Evolutionary conservation across 176 grass and related monocot genomes (phyloP), one percentile per base, ranked within the genome.

Genomic region (Dactylis glomerata): DNA sequence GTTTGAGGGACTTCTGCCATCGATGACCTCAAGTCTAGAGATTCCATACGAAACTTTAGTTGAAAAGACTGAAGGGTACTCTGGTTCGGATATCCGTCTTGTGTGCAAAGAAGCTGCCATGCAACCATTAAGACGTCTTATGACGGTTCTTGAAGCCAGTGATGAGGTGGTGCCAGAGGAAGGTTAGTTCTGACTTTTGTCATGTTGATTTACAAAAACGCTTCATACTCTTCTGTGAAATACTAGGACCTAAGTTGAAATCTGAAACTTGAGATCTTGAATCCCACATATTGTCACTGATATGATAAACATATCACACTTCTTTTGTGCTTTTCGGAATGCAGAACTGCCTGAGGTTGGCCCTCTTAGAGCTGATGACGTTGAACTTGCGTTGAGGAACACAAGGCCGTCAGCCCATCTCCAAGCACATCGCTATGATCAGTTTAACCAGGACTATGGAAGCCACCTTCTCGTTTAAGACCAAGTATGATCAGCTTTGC

Each of bases 51-150:
- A 96, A 64, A 56, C 74, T 87, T 59, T 98, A 37, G 86, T 99
- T 55, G 89, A 93, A 47, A 96, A 78, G 61, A 95, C 89, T 57
- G 91, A 96, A 93, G 91, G 93, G 22, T 98, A 91, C 87, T 98
- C 96, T 50, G 96, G 93, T 57, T 98, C 96, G 55, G 93, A 98
- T 89, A 94, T 98, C 22, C 93, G 87, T 33, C 83, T 98, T 10
- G 92, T 94, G 36, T 98, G 96, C 76, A 95, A 98, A 91, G 93
- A 98, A 86, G 96, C 96, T 82, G 93, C 89, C 42, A 98, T 98
- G 96, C 93, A 98, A 34, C 96, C 93, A 69, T 52, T 98, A 40
- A 90, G 93, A 86, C 89, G 91, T 66, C 75, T 98, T 45, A 96
- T 98, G 89, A 19, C 78, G 32, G 66, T 91, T 87, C 88, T 98